Conservation (phyloP, 148 eudicot species). For the Agrostemma githago region DNA sequence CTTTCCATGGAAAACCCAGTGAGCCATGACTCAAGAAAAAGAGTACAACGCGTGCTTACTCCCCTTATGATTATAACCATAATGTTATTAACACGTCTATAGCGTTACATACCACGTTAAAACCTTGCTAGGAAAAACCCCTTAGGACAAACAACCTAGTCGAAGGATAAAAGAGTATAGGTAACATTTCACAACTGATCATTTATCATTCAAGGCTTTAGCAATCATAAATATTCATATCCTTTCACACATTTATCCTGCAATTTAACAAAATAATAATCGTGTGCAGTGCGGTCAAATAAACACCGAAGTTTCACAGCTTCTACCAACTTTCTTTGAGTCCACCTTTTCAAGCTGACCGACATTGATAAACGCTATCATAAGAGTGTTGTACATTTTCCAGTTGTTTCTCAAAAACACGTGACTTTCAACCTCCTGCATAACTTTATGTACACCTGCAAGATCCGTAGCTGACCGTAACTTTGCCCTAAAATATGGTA, state of each 20-base stretch:
- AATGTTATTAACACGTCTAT: too few relatives aligned
- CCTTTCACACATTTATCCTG: slow-evolving; percentile 3
- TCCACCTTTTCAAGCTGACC: too few relatives aligned
- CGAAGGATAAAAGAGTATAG: too few relatives aligned
- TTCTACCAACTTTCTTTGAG: slow-evolving; percentile 35
- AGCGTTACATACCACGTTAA: too few relatives aligned
- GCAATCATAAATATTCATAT: slow-evolving; percentile 17
- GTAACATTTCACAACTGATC: too few relatives aligned
- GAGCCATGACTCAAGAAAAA: too few relatives aligned
- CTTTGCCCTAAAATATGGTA: slow-evolving; percentile 51
- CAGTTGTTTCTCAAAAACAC: not conserved
- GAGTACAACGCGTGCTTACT: too few relatives aligned
- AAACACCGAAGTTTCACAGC: slow-evolving; percentile 17
- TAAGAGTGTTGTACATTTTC: slow-evolving; percentile 59
- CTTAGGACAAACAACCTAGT: too few relatives aligned
- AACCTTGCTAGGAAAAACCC: too few relatives aligned
- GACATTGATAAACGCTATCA: slow-evolving; percentile 36
- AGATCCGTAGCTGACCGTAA: slow-evolving; percentile 43
- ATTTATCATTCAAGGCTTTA: not conserved
- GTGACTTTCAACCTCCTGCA: slow-evolving; percentile 43
- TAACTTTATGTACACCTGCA: slow-evolving; percentile 53
- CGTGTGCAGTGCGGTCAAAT: too few relatives aligned
- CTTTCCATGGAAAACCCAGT: too few relatives aligned
- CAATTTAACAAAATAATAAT: slow-evolving; percentile 50
- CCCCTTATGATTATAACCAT: too few relatives aligned